Evolutionary conservation across 2,329 filamentous ascomycete species (phyloP), one percentile per base, ranked within the genome.

Genomic region (Ascochyta fabae): DNA sequence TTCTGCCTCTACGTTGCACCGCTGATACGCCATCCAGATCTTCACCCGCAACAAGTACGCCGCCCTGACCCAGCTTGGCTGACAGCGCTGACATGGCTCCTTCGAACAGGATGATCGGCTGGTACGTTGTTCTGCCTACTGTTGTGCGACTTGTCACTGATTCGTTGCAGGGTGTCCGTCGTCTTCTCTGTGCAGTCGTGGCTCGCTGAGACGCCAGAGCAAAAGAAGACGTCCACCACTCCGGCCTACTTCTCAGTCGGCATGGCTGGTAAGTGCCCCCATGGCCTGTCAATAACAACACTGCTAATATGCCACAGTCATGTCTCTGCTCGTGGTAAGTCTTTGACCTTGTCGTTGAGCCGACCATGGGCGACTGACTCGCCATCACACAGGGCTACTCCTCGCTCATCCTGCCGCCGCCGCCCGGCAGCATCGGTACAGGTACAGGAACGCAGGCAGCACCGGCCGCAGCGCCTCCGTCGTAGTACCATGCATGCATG

Each of bases 21-120:
- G 67, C 69, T 74, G 58, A 72, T 62, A 66, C 64, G 45, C 61
- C 38, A 48, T 53, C 57, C 61, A 87, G 84, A 96, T 96, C 84
- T 95, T 96, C 75, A 95, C 90, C 67, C 85, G 92, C 65, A 96
- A 96, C 80, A 90, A 91, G 84, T 95, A 78, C 78, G 81, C 48
- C 43, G 43, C 46, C 51, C 43, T 22, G 22, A 46, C 48, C 46
- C 50, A 51, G 29, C 27, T 48, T 47, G 42, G 52, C 48, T 53
- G 45, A 44, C 47, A 56, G 38, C 50, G 52, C 67, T 70, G 56
- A 65, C 60, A 46, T 53, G 39, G 45, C 50, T 31, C 40, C 48
- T 57, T 62, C 66, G 46, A 56, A 64, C 69, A 88, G 84, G 67
- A 83, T 87, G 80, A 83, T 88, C 62, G 86, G 85, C 75, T 88